A percentile compares a stretch with the other conserved stretches of the same genome.
Evolutionary conservation across 1,284 basidiomycete genomes (phyloP).

Genomic region (Cryptococcus jaspeensis): DNA sequence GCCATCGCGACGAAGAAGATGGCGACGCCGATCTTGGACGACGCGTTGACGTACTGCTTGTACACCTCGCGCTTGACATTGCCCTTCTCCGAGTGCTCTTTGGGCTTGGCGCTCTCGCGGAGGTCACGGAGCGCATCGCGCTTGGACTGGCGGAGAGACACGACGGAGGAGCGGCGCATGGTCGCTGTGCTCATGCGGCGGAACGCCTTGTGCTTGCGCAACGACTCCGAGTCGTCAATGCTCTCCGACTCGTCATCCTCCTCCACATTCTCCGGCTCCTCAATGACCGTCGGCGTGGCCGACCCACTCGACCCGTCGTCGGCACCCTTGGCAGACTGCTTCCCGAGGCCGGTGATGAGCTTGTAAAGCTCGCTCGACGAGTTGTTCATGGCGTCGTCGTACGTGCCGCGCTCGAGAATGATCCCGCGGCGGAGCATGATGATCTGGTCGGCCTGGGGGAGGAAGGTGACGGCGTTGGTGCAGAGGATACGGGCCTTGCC

Average conservation of each 20-base stretch:
- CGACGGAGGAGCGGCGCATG: conserved; percentile 46
- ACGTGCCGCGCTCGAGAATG: conserved; percentile 76
- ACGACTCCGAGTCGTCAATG: conserved; percentile 31
- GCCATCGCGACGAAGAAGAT: conserved; percentile 65
- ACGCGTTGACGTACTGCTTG: conserved; percentile 72
- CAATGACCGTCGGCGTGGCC: conserved; percentile 39
- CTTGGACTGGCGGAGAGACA: conserved; percentile 48
- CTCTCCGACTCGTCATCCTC: conserved; percentile 36
- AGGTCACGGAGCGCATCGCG: conserved; percentile 49
- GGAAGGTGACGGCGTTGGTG: conserved; percentile 84
- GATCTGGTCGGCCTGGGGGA: conserved; percentile 76
- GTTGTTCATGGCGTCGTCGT: conserved; percentile 63
- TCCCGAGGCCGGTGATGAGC: conserved; percentile 63
- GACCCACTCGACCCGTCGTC: conserved; percentile 55
- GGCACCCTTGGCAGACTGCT: conserved; percentile 45
- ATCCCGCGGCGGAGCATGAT: conserved; percentile 78
- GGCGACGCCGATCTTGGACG: conserved; percentile 68
- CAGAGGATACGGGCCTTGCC: conserved; percentile 84
- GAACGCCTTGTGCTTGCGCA: conserved; percentile 32
- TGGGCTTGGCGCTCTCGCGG: conserved; percentile 54
- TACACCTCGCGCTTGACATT: conserved; percentile 78
- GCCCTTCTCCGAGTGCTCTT: conserved; percentile 81
- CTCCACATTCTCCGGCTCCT: conserved; percentile 29
- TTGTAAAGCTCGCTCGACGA: conserved; percentile 70
- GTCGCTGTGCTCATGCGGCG: conserved; percentile 38